Evolutionary conservation across 139 green algal genomes (phyloP), one percentile per base, ranked within the genome.

Genomic region (Trebouxia sp.): DNA sequence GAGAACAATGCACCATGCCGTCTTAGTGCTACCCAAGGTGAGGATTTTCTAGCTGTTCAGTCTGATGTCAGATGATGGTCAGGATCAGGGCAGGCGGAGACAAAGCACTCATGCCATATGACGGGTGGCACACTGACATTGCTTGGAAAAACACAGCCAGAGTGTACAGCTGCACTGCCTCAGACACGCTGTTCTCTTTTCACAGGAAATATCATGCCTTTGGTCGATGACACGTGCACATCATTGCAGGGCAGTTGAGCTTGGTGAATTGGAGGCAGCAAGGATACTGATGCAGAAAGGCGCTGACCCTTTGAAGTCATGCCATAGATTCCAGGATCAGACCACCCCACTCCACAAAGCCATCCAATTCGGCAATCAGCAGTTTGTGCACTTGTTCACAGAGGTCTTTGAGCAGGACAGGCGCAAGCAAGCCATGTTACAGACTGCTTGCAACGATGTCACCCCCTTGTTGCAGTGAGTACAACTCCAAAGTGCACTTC

Each of bases 401-500:
- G 5, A 72, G 32, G 10, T 45, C 12, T 45, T n/a, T 26, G 12
- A 35, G 7, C 11, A 72, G 35, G 32, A 10, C 4, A 43, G 43
- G 35, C 11, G 15, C 8, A 39, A 72, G 6, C 15, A 15, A 12
- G 11, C 11, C 10, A 43, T 6, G 11, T 2, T 72, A 35, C 32
- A 72, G 32, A 30, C 32, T 42, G 62, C 14, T 5, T 72, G 62
- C 32, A 72, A 45, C 37, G 35, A 37, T 72, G 35, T 43, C 32
- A 72, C 62, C n/a, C 62, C 62, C 15, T 35, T 72, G 14, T 14
- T 72, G 62, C 8, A 35, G 62, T 72, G 55, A 66, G 55, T n/a
- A 20, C 17, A 1, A 35, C 4, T 66, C n/a, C n/a, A 22, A 39
- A 28, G 6, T 10, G 35, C 6, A 65, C 53, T 35, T 3, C 14